These are phyloP conservation scores for Lasiodiplodia theobromae DNA, from an alignment of 2,329 filamentous ascomycete species.

Conservation along the genomic window DNA sequence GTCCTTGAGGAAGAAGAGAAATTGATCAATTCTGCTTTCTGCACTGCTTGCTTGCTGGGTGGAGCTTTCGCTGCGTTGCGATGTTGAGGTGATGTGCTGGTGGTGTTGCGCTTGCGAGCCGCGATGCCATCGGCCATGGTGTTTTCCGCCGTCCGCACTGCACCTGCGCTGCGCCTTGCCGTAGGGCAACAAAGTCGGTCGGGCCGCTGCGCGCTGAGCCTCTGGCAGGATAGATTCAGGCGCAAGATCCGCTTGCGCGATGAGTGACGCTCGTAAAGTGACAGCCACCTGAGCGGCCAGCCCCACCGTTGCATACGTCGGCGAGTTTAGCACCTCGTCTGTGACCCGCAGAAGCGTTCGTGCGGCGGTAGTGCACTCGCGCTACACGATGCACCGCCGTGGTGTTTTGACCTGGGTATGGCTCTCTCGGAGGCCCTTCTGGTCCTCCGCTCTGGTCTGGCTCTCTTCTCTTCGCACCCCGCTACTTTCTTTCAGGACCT, in stretches of 20 bases:
- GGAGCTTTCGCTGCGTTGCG: background rate
- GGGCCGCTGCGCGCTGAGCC: background rate
- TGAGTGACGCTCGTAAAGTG: background rate
- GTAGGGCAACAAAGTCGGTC: background rate
- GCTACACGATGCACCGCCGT: background rate
- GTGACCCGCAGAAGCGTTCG: background rate
- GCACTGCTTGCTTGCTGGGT: background rate
- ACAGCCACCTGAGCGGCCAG: background rate
- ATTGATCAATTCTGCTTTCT: background rate
- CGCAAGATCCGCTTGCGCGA: background rate
- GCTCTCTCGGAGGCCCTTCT: too few species aligned
- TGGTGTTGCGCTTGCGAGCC: background rate
- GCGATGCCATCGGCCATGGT: background rate
- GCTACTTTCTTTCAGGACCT: too few species aligned
- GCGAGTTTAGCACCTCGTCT: background rate
- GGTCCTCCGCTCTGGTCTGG: too few species aligned
- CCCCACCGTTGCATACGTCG: background rate
- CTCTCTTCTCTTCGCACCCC: too few species aligned
- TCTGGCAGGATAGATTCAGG: background rate
- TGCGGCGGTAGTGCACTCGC: background rate
- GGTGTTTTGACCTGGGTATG: background rate
- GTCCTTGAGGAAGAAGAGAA: constrained; percentile 6
- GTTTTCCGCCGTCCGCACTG: background rate
- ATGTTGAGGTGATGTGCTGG: background rate
- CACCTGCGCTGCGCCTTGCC: background rate